Conservation (phyloP, 257 asterid genomes). For the Primulina huaijiensis region DNA sequence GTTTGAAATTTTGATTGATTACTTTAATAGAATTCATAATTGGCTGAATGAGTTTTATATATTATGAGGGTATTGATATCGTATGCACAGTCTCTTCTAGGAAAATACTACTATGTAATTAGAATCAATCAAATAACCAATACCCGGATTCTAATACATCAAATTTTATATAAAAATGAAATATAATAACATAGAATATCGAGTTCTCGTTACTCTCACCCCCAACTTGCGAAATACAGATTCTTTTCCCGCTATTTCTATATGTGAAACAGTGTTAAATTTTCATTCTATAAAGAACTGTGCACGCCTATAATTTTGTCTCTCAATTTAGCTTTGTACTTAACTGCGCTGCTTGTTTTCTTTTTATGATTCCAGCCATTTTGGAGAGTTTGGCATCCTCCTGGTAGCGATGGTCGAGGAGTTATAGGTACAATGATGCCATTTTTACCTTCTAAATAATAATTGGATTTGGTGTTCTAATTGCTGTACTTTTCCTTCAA, state of each 20-base stretch:
- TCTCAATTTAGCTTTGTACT: slow-evolving; percentile 16
- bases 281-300: slow-evolving; percentile 4
- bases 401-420: slow-evolving; percentile 99
- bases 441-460: slow-evolving; percentile 9
- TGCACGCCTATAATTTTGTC: not conserved
- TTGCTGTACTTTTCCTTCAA: slow-evolving; percentile 9
- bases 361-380: slow-evolving; percentile 62
- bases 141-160: not conserved
- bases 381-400: slow-evolving; percentile 97
- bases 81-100: not conserved
- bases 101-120: not conserved
- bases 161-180: too few relatives aligned
- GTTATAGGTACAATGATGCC: slow-evolving; percentile 69
- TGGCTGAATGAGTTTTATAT: not conserved
- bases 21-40: not conserved
- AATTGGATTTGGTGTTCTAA: slow-evolving; percentile 30
- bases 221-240: not conserved
- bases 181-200: too few relatives aligned
- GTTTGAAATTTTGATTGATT: not conserved
- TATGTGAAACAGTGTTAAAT: not conserved
- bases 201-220: not conserved
- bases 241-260: slow-evolving; percentile 8
- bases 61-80: not conserved
- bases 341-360: slow-evolving; percentile 8
- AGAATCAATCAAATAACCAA: not conserved